Evolutionary conservation across 2,329 filamentous ascomycete genomes (phyloP).

Genomic region (Botrytis tulipae): DNA sequence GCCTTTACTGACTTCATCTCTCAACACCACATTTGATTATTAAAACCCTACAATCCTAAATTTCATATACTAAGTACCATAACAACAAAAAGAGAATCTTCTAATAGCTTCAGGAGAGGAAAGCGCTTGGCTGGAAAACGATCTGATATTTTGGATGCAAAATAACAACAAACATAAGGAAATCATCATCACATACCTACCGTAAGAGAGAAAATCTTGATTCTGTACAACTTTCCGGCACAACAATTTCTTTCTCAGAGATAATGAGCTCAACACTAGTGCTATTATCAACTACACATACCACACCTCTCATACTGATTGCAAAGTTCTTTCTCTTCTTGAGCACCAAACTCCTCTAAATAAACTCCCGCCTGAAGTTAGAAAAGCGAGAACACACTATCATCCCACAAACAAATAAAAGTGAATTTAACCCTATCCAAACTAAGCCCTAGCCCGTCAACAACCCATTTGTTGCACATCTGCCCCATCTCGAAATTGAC

Average conservation of each 20-base stretch:
- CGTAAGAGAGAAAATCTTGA: background rate
- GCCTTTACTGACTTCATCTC: background rate
- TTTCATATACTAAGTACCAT: background rate
- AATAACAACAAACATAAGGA: background rate
- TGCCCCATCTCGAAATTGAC: background rate
- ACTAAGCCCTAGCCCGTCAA: background rate
- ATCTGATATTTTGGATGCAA: background rate
- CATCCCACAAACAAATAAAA: background rate
- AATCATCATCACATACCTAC: background rate
- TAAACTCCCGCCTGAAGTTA: background rate
- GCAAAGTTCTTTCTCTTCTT: background rate
- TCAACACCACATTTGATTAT: background rate
- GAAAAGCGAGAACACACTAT: background rate
- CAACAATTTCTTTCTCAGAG: background rate
- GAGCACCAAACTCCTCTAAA: background rate
- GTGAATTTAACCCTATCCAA: background rate
- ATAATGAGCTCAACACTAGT: background rate
- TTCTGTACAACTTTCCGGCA: background rate
- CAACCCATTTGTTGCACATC: background rate
- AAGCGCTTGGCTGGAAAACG: background rate
- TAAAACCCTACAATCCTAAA: accelerated
- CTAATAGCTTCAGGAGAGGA: background rate
- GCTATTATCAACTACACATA: background rate
- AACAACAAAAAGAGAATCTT: background rate
- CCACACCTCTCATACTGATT: background rate